A percentile compares a stretch with the other conserved stretches of the same genome.
Evolutionary conservation across 352 stramenopile genomes (phyloP).

Genomic region (Globisporangium camurandrum): DNA sequence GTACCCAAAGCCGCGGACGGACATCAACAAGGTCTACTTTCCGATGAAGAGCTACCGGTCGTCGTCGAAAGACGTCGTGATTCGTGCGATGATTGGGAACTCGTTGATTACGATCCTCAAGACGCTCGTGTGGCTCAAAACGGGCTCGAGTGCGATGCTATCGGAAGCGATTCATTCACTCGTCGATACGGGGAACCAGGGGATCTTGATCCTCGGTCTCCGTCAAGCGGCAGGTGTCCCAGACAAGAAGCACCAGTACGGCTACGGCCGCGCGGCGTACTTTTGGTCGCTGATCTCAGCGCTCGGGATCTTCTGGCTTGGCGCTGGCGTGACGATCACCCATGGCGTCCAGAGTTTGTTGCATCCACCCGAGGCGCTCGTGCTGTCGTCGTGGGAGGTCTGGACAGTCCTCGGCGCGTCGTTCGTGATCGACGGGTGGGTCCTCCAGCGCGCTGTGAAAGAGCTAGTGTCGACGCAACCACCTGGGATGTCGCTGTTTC

Average conservation of each 20-base stretch:
- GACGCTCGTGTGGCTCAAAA: constrained; percentile 87
- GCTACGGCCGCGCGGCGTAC: constrained; percentile 96
- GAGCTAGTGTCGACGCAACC: constrained; percentile 80
- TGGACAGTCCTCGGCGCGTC: constrained; percentile 93
- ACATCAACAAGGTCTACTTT: constrained; percentile 85
- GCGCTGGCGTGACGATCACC: constrained; percentile 92
- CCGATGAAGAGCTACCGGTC: constrained; percentile 71
- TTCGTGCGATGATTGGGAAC: constrained; percentile 91
- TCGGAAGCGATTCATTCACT: constrained; percentile 96
- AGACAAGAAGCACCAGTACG: constrained; percentile 95
- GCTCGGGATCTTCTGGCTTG: constrained; percentile 97
- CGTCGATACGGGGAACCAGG: constrained; percentile 97
- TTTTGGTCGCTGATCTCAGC: constrained; percentile 98
- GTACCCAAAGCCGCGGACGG: constrained; percentile 52
- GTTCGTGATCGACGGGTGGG: constrained; percentile 95
- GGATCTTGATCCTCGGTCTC: constrained; percentile 83
- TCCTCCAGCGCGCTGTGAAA: constrained; percentile 89
- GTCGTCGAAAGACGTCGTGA: constrained; percentile 71
- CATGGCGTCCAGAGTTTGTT: constrained; percentile 87
- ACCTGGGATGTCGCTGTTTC: constrained; percentile 51
- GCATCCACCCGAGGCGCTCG: constrained; percentile 51
- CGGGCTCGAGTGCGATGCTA: constrained; percentile 94
- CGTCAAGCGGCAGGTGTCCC: constrained; percentile 79
- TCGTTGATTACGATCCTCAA: constrained; percentile 91
- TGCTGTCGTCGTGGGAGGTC: constrained; percentile 85